phyloP scores from a whole-genome alignment of 2,329 filamentous ascomycete species.

The Hysterium pulicare region DNA sequence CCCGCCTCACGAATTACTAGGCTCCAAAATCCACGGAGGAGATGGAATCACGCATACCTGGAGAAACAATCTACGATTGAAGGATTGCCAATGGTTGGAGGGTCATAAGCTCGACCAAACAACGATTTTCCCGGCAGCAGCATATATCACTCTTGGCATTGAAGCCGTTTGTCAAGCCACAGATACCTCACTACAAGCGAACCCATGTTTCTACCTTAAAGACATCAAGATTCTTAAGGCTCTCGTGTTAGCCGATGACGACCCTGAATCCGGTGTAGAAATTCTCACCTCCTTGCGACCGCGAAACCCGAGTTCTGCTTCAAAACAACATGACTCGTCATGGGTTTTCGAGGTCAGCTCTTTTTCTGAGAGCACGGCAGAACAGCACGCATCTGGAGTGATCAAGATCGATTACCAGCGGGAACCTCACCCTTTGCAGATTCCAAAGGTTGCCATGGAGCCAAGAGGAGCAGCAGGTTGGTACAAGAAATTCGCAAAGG shows the following conservation, averaged over 20 bases:
- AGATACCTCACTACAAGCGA: neutral
- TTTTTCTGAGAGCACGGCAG: constrained; percentile 7
- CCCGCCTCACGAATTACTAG: constrained; percentile 16
- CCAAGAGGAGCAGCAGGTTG: neutral
- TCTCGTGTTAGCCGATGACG: constrained; percentile 4
- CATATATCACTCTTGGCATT: constrained; percentile 42
- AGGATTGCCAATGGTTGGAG: constrained; percentile 42
- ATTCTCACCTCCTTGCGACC: constrained; percentile 6
- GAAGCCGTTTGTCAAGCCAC: constrained; percentile 34
- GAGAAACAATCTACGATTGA: constrained; percentile 24
- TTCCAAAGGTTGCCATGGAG: neutral
- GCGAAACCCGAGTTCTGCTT: constrained; percentile 3
- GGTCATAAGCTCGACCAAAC: constrained; percentile 42
- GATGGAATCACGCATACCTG: constrained; percentile 6
- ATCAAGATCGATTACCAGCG: neutral
- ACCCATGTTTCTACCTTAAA: neutral
- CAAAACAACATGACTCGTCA: constrained; percentile 12
- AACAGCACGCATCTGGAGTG: constrained; percentile 12
- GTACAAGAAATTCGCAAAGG: constrained; percentile 2
- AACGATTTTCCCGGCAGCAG: constrained; percentile 44
- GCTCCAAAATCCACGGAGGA: constrained; percentile 20
- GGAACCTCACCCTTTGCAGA: neutral
- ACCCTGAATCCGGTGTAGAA: constrained; percentile 1
- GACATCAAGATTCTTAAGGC: constrained; percentile 5
- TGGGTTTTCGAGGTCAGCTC: constrained; percentile 15